Base-by-base conservation (phyloP, 2,329 filamentous ascomycete genomes). In the Fusarium domesticum region DNA sequence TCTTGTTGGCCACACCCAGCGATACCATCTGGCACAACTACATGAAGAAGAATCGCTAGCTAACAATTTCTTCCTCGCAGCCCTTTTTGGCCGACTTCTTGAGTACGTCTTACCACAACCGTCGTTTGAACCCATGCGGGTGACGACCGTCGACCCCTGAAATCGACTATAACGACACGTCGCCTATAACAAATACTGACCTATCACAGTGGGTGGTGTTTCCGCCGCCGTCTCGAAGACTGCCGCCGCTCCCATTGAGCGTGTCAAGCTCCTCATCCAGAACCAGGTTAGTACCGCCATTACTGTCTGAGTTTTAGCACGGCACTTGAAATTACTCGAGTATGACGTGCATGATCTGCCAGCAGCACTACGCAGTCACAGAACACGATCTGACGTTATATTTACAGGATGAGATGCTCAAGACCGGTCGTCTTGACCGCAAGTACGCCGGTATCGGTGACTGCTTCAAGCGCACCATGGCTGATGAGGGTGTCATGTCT, bases 201-300 rank as follows among this genome's bases (percentile, higher is more conserved):
- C 10, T 33, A 8, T 64, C 11, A 69, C 65, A 95, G 90, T 98
- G 93, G 93, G 93, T 87, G 93, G 93, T 96, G 87, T 98, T 65
- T 96, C 93, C 71, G 93, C 93, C 76, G 93, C 93, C 76, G 91
- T 98, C 86, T 98, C 93, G 74, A 98, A 98, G 90, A 98, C 93
- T 64, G 93, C 93, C 70, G 93, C 93, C 72, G 93, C 93, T 78
- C 93, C 93, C 78, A 98, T 98, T 68, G 93, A 98, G 91, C 93
- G 93, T 90, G 87, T 98, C 80, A 98, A 98, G 91, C 93, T 98
- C 72, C 89, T 98, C 71, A 95, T 98, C 81, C 93, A 98, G 84
- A 98, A 98, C 83, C 93, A 98, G 87, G 91, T 96, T 84, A 62
- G 89, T 80, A 7, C 7, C 17, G 18, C 32, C 31, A 11, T 18